These are phyloP conservation scores for Diaporthe longicolla DNA, from an alignment of 2,329 filamentous ascomycete genomes.

Conservation along the genomic window DNA sequence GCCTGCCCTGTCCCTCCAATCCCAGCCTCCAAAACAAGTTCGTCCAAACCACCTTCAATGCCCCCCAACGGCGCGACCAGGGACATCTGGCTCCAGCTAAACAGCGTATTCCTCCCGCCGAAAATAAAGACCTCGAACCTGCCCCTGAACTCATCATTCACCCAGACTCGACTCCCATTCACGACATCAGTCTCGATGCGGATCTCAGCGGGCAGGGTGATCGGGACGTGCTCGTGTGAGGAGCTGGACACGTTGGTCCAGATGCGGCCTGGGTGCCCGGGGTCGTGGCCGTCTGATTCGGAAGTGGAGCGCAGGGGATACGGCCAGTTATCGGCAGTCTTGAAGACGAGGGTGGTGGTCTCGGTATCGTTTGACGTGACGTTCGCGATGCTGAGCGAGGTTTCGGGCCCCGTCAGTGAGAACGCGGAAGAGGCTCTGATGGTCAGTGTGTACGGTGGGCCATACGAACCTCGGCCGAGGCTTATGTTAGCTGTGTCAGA, in stretches of 20 bases:
- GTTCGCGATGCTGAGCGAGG: constrained; percentile 54
- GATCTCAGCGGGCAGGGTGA: constrained; percentile 53
- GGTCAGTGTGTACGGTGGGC: constrained; percentile 60
- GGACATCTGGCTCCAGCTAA: constrained; percentile 71
- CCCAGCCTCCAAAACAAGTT: constrained; percentile 1
- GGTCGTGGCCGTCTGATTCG: constrained; percentile 60
- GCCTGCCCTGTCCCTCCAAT: neutral
- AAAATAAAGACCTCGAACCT: constrained; percentile 69
- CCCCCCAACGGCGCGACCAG: constrained; percentile 58
- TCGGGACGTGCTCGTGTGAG: constrained; percentile 56
- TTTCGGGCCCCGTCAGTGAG: constrained; percentile 59
- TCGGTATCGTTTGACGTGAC: constrained; percentile 46
- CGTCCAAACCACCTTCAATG: constrained; percentile 11
- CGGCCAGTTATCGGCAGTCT: constrained; percentile 55
- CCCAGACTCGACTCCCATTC: constrained; percentile 64
- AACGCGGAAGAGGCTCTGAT: constrained; percentile 58
- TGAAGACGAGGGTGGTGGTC: constrained; percentile 54
- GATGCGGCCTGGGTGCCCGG: constrained; percentile 63
- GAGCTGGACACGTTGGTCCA: constrained; percentile 64
- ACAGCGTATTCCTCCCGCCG: constrained; percentile 64
- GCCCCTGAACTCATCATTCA: constrained; percentile 60
- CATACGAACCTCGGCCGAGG: constrained; percentile 58
- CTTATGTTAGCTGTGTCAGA: constrained; percentile 36
- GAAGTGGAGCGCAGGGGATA: constrained; percentile 65
- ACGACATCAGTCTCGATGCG: constrained; percentile 60